Conservation (phyloP, 164 flowering plant genomes). For the Berberis thunbergii region DNA sequence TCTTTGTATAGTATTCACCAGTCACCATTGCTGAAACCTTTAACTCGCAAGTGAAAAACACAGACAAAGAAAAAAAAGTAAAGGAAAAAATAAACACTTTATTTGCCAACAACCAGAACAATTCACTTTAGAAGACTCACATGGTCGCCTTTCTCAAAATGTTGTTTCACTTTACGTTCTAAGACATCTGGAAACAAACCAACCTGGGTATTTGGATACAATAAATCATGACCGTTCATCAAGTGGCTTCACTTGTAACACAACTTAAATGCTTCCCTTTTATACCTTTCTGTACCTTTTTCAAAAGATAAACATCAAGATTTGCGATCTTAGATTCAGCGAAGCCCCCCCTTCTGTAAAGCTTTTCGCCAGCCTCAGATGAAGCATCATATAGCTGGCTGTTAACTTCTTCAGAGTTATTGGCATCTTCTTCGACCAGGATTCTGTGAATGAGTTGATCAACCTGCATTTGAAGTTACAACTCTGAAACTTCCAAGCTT, state of each 20-base stretch:
- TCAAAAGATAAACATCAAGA: conserved; percentile 67
- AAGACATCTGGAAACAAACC: conserved; percentile 88
- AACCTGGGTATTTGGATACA: conserved; percentile 43
- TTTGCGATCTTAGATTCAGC: conserved; percentile 43
- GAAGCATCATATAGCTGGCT: conserved; percentile 57
- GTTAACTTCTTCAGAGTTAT: conserved; percentile 15
- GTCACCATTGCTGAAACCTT: conserved; percentile 93
- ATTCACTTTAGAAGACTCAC: conserved; percentile 33
- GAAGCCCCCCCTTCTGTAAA: conserved; percentile 70
- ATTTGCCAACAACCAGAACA: conserved; percentile 3
- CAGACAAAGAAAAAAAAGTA: not conserved
- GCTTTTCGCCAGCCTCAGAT: conserved; percentile 50
- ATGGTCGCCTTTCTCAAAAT: conserved; percentile 77
- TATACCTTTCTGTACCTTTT: conserved; percentile 37
- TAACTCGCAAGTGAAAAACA: conserved; percentile 19
- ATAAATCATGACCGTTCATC: conserved; percentile 3
- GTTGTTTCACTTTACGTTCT: conserved; percentile 61
- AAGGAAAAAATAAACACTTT: not conserved
- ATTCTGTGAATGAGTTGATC: conserved; percentile 80
- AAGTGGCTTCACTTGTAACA: not conserved
- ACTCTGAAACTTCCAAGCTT: too few species aligned
- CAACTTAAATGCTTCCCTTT: not conserved
- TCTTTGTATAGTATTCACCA: conserved; percentile 83
- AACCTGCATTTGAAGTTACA: conserved; percentile 36
- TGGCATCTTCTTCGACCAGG: conserved; percentile 79